These are phyloP conservation scores for Fusarium irregulare DNA, from an alignment of 2,329 filamentous ascomycete genomes.

Conservation along the genomic window DNA sequence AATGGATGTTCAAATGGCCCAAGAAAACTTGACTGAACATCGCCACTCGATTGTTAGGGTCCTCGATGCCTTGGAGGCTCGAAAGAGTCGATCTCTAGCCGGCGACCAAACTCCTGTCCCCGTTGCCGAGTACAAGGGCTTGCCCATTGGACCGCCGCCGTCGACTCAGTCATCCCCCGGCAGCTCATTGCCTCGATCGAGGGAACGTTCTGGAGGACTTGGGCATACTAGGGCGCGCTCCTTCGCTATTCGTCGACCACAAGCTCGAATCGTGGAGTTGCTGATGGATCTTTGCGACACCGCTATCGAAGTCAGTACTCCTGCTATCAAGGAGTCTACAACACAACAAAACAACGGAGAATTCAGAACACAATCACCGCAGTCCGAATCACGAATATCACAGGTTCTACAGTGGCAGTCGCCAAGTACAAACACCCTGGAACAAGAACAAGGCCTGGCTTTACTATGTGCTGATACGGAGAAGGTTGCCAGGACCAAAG, in stretches of 20 bases:
- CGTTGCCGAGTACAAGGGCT: slow-evolving; percentile 85
- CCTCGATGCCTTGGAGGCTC: slow-evolving; percentile 87
- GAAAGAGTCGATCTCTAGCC: slow-evolving; percentile 72
- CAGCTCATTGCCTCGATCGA: slow-evolving; percentile 76
- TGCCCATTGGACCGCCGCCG: slow-evolving; percentile 82
- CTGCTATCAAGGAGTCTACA: slow-evolving; percentile 87
- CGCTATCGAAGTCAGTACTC: slow-evolving; percentile 91
- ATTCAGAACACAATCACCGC: slow-evolving; percentile 91
- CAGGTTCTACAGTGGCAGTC: slow-evolving; percentile 98
- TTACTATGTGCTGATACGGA: slow-evolving; percentile 92
- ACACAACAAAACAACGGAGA: slow-evolving; percentile 73
- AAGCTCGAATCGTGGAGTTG: slow-evolving; percentile 93
- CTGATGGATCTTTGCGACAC: slow-evolving; percentile 96
- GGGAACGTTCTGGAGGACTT: slow-evolving; percentile 78
- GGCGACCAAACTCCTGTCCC: slow-evolving; percentile 65
- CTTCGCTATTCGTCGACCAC: slow-evolving; percentile 89
- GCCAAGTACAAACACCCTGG: slow-evolving; percentile 87
- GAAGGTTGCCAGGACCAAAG: slow-evolving; percentile 83
- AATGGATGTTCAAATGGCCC: slow-evolving; percentile 96
- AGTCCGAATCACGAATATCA: slow-evolving; percentile 93
- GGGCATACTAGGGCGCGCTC: slow-evolving; percentile 86
- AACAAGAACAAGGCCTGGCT: slow-evolving; percentile 91
- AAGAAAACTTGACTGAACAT: slow-evolving; percentile 92
- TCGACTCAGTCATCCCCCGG: slow-evolving; percentile 78
- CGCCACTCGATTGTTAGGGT: slow-evolving; percentile 95